Evolutionary conservation across 2,329 filamentous ascomycete genomes (phyloP).

Genomic region (Penicillium sp.): DNA sequence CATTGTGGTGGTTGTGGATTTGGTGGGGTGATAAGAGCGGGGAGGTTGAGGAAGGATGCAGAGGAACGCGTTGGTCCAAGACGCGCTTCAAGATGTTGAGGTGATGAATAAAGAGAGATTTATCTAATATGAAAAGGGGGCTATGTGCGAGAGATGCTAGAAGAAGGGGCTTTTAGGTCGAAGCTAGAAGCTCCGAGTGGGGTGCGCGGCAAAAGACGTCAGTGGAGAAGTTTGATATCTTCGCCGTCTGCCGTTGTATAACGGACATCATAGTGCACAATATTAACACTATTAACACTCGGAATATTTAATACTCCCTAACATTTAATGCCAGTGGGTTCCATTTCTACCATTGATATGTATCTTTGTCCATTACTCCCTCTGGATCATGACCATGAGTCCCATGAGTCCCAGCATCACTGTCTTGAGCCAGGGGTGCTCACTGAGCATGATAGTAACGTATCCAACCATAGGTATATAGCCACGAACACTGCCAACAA

Average conservation of each 20-base stretch:
- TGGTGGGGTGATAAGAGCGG: slow-evolving; percentile 16
- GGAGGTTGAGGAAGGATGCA: slow-evolving; percentile 7
- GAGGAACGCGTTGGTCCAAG: neutral
- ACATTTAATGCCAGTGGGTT: neutral
- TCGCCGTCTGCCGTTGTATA: neutral
- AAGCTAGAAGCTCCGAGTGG: slow-evolving; percentile 17
- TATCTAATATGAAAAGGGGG: neutral
- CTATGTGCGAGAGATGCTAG: neutral
- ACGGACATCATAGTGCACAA: neutral
- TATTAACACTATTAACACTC: no score
- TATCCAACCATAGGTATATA: slow-evolving; percentile 96
- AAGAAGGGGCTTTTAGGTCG: neutral
- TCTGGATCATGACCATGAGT: slow-evolving; percentile 83
- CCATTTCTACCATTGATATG: neutral
- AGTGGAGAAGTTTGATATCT: slow-evolving; percentile 8
- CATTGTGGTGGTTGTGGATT: slow-evolving; percentile 26
- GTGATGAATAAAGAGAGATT: neutral
- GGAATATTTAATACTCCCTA: neutral
- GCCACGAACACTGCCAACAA: slow-evolving; percentile 86
- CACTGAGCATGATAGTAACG: slow-evolving; percentile 90
- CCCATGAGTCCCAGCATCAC: slow-evolving; percentile 95
- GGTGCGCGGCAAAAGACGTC: slow-evolving; percentile 20
- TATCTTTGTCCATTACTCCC: slow-evolving; percentile 60
- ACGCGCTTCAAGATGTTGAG: neutral
- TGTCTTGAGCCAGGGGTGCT: slow-evolving; percentile 96